A percentile compares a stretch with the other conserved stretches of the same genome.
Evolutionary conservation across 257 asterid genomes (phyloP).

Genomic region (Orobanche coerulescens): DNA sequence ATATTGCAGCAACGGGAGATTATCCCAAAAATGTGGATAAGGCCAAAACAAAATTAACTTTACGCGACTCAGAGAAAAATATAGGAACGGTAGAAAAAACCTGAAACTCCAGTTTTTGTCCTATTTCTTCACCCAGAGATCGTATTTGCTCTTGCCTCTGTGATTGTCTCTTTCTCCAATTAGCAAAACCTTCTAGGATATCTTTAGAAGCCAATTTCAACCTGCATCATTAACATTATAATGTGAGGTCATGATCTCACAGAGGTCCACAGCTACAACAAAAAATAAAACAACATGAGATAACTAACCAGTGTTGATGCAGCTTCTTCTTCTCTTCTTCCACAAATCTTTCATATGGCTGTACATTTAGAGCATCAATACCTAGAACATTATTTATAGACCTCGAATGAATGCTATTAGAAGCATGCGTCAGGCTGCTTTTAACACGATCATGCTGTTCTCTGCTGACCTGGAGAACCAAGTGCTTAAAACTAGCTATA

Average conservation of each 20-base stretch:
- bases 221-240: slow-evolving; percentile 37
- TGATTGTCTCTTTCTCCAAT: slow-evolving; percentile 48
- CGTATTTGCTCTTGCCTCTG: slow-evolving; percentile 33
- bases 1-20: background rate
- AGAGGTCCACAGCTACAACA: slow-evolving; percentile 18
- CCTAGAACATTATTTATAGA: slow-evolving; percentile 76
- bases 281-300: slow-evolving; percentile 14
- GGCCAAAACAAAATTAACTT: slow-evolving; percentile 11
- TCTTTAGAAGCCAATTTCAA: slow-evolving; percentile 58
- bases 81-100: slow-evolving; percentile 30
- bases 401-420: slow-evolving; percentile 63
- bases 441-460: slow-evolving; percentile 76
- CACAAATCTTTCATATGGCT: slow-evolving; percentile 84
- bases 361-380: slow-evolving; percentile 57
- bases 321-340: slow-evolving; percentile 88
- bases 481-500: slow-evolving; percentile 5
- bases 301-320: slow-evolving; percentile 69
- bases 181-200: slow-evolving; percentile 48
- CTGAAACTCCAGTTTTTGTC: slow-evolving; percentile 35
- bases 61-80: slow-evolving; percentile 1
- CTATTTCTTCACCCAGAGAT: slow-evolving; percentile 59
- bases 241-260: slow-evolving; percentile 16
- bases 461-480: slow-evolving; percentile 73
- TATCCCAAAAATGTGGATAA: background rate
- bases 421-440: slow-evolving; percentile 66